Percentiles rank a stretch among this genome's conserved stretches.
Evolutionary conservation across 305 asterid genomes (phyloP).

Genomic region (Salvia sclarea): DNA sequence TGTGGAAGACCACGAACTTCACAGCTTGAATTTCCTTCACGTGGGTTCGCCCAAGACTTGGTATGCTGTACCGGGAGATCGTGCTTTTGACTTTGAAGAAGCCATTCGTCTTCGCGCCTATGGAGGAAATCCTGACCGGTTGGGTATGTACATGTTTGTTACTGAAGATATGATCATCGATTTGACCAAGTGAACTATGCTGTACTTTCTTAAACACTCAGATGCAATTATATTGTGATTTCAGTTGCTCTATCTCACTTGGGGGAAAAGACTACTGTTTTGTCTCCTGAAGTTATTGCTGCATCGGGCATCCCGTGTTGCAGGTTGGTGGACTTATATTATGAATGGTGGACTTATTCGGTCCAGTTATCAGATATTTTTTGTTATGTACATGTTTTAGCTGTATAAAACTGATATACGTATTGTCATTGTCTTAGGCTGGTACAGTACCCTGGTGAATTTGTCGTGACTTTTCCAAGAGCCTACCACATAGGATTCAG

Average conservation of each 20-base stretch:
- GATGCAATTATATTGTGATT: constrained; percentile 40
- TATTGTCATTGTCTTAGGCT: constrained; percentile 54
- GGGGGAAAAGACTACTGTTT: constrained; percentile 95
- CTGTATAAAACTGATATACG: constrained; percentile 34
- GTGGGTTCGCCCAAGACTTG: constrained; percentile 94
- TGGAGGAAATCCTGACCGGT: constrained; percentile 68
- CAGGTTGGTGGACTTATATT: constrained; percentile 68
- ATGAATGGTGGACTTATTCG: constrained; percentile 20
- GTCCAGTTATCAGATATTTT: constrained; percentile 20
- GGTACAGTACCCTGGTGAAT: constrained; percentile 98
- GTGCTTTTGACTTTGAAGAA: constrained; percentile 84
- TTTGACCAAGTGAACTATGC: constrained; percentile 24
- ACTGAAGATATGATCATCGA: constrained; percentile 8
- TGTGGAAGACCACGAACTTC: constrained; percentile 99
- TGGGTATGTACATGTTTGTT: constrained; percentile 51
- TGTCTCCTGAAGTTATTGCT: constrained; percentile 81
- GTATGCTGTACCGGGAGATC: constrained; percentile 93
- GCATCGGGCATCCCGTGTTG: constrained; percentile 92
- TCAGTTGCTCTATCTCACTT: constrained; percentile 81
- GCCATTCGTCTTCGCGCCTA: constrained; percentile 67
- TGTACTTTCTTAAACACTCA: constrained; percentile 26
- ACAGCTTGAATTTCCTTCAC: constrained; percentile 93
- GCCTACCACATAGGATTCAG: constrained; percentile 98
- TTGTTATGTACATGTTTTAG: background rate
- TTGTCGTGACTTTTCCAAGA: constrained; percentile 97